Base-by-base conservation (phyloP, 2,329 filamentous ascomycete genomes). In the Laburnicola sp. region DNA sequence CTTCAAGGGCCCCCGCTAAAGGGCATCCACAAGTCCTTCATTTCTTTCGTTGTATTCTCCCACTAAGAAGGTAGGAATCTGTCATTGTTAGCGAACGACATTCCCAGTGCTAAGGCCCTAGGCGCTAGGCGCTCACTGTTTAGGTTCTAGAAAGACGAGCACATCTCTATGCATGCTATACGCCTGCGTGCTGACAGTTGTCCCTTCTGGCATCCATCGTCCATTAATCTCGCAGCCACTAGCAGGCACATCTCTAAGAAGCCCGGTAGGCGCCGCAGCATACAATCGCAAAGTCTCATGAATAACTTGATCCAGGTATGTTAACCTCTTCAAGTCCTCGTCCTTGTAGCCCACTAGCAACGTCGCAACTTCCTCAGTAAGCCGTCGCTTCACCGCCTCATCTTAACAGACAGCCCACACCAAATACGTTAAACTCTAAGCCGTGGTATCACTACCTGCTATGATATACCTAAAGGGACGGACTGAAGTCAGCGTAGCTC, bases 231-330 rank as follows among this genome's bases (percentile, higher is more conserved):
- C 64, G 0, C 59, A 62, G 1, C 74, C 74, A 10, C 68, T n/a
- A n/a, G n/a, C n/a, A n/a, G n/a, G n/a, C n/a, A n/a, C n/a, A n/a
- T n/a, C n/a, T n/a, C n/a, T n/a, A 3, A 72, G 73, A 4, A 75
- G 53, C 40, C 60, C 67, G 22, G 63, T 66, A 2, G 72, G 71
- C 5, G 68, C 72, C 11, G 71, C 66, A 27, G 66, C 64, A 42
- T 72, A 73, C 0, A 75, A 51, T 7, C 74, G 58, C 0, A 75
- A 51, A 1, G 74, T 73, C 47, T 77, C 75, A n/a, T 73, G 59
- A 30, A 76, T 71, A 9, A 73, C 69, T 0, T 68, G 66, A 30
- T 74, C 68, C 2, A 76, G 63, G 3, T 74, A 28, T 4, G 71
- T 67, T 2, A 72, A 59, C 2, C 40, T 45, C 8, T 71, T 70